Percentiles rank a stretch among this genome's conserved stretches.
These are phyloP conservation scores for Argentina anserina DNA, from an alignment of 306 rosid genomes.

Conservation along the genomic window DNA sequence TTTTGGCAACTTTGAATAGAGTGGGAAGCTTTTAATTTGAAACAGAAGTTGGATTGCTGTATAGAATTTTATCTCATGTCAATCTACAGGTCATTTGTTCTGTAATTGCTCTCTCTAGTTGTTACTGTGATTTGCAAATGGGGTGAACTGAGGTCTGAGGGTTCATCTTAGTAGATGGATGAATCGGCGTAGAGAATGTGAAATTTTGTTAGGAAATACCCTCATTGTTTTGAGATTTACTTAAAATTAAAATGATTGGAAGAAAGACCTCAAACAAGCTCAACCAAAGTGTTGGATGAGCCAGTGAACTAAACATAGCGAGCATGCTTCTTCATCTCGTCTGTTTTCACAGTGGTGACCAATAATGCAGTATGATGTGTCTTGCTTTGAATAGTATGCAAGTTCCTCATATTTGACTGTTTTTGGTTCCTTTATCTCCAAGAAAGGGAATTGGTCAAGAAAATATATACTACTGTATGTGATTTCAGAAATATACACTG, in stretches of 20 bases:
- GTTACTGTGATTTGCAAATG: too few species aligned
- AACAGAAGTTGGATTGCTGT: slow-evolving; percentile 20
- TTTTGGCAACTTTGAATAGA: slow-evolving; percentile 18
- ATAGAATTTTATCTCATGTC: background rate
- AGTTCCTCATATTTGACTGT: slow-evolving; percentile 22
- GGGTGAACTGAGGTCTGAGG: too few species aligned
- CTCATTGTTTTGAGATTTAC: too few species aligned
- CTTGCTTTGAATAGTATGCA: background rate
- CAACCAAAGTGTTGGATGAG: too few species aligned
- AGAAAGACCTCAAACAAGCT: too few species aligned
- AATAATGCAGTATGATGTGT: background rate
- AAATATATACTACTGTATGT: background rate
- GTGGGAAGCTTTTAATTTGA: slow-evolving; percentile 14
- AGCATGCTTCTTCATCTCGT: too few species aligned
- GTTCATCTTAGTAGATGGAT: too few species aligned
- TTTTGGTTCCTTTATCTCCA: background rate
- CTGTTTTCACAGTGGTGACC: background rate
- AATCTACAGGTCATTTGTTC: slow-evolving; percentile 23
- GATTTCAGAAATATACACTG: slow-evolving; percentile 2
- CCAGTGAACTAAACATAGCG: too few species aligned
- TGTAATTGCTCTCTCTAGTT: background rate
- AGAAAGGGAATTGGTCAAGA: background rate
- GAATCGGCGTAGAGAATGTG: too few species aligned
- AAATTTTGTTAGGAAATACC: too few species aligned
- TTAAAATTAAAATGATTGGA: too few species aligned